Evolutionary conservation across 768 basidiomycete species (phyloP).

Genomic region (Rhodotorula graminis): DNA sequence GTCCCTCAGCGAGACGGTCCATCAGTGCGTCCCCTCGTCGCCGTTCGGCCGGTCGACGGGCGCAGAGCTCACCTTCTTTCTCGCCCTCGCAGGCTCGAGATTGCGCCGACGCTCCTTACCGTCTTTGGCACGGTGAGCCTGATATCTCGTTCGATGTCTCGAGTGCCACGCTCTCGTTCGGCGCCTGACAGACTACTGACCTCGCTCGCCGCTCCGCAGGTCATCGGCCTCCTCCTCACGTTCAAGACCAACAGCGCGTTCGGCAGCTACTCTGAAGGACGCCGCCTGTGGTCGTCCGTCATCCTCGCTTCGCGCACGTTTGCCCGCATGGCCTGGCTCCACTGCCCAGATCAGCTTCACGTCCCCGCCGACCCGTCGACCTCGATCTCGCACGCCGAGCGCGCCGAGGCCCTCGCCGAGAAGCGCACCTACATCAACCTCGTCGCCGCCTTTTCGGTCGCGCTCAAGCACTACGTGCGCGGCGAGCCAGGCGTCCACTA

Average conservation of each 20-base stretch:
- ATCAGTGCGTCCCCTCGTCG: not conserved
- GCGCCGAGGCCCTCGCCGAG: conserved; percentile 55
- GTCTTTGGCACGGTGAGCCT: not conserved
- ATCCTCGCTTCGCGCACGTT: conserved; percentile 57
- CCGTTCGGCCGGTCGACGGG: too few relatives aligned
- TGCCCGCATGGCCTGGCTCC: conserved; percentile 51
- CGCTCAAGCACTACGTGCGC: conserved; percentile 42
- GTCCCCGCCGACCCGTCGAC: not conserved
- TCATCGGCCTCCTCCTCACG: not conserved
- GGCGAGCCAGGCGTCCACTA: conserved; percentile 69
- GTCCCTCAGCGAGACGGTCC: not conserved
- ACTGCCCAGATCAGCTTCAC: not conserved
- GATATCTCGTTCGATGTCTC: not conserved
- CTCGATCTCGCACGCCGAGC: conserved; percentile 2
- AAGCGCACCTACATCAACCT: conserved; percentile 71
- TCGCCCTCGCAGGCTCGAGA: not conserved
- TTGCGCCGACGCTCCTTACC: not conserved
- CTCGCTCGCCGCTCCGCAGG: not conserved
- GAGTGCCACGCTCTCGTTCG: too few relatives aligned
- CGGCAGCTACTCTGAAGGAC: conserved; percentile 46
- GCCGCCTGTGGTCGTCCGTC: conserved; percentile 66
- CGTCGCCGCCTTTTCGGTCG: conserved; percentile 51
- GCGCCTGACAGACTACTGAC: too few relatives aligned
- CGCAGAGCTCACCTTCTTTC: too few relatives aligned
- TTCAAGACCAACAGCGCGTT: not conserved